Conservation (phyloP, 495 filamentous ascomycete species). For the Annulohypoxylon moriforme region DNA sequence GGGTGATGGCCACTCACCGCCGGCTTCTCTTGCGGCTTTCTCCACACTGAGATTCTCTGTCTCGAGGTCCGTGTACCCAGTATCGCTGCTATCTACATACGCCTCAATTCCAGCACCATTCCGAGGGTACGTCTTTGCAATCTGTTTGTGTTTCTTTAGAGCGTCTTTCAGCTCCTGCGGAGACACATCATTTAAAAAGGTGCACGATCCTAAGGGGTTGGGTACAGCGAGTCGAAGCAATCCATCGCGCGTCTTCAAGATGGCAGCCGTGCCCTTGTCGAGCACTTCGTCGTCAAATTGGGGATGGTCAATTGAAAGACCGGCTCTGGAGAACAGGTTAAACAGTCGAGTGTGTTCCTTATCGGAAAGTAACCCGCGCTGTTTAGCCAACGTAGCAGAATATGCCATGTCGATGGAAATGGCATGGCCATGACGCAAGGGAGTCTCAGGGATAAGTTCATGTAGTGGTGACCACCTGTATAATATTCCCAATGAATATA, state of each 20-base stretch:
- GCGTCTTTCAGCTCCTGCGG: slow-evolving; percentile 62
- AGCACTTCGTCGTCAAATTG: slow-evolving; percentile 69
- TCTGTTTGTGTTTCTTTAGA: slow-evolving; percentile 64
- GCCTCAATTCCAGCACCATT: slow-evolving; percentile 69
- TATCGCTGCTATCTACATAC: slow-evolving; percentile 71
- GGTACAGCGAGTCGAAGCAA: slow-evolving; percentile 69
- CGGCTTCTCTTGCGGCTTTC: slow-evolving; percentile 17
- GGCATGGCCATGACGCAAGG: slow-evolving; percentile 72
- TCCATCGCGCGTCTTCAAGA: slow-evolving; percentile 72
- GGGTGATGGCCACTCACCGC: slow-evolving; percentile 16
- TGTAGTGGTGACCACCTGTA: slow-evolving; percentile 72
- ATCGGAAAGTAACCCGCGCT: slow-evolving; percentile 61
- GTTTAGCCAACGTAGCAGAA: slow-evolving; percentile 69
- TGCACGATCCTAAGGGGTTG: slow-evolving; percentile 64
- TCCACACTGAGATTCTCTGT: slow-evolving; percentile 31
- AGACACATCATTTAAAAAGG: slow-evolving; percentile 68
- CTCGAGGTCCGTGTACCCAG: slow-evolving; percentile 52
- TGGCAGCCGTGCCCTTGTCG: slow-evolving; percentile 69
- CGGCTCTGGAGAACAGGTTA: slow-evolving; percentile 68
- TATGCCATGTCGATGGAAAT: slow-evolving; percentile 77
- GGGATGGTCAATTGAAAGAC: slow-evolving; percentile 70
- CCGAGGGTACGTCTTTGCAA: slow-evolving; percentile 65
- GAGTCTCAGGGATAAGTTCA: slow-evolving; percentile 68
- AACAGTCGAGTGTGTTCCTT: slow-evolving; percentile 66
- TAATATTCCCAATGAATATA: neutral